Base-by-base conservation (phyloP, 2,329 filamentous ascomycete genomes). In the Didymella glomerata region DNA sequence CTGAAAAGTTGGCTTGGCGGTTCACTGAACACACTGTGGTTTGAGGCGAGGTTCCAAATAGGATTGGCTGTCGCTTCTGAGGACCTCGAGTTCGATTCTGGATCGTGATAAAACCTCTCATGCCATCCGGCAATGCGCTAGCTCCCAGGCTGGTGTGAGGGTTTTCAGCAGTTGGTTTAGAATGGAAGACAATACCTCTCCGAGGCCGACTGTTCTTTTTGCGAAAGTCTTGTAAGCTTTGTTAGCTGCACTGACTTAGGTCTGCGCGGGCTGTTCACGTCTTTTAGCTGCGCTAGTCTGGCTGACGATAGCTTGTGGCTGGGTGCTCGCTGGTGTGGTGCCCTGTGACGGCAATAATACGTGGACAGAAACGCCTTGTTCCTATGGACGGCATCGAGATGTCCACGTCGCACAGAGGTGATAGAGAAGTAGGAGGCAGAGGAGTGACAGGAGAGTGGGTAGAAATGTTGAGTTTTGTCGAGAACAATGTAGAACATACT, bases 141-240 rank as follows among this genome's bases (percentile, higher is more conserved):
- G n/a, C 16, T 14, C 30, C 28, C 11, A 34, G 45, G 45, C 7
- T 10, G 32, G 20, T 24, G 32, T 48, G 34, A 20, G 18, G 10
- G 46, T 36, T 40, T 28, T 49, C 22, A 38, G 46, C 14, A 48
- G 32, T 7, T 13, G 24, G 32, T 38, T 48, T 18, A 48, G 32
- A 48, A 38, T 38, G 32, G 32, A 48, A 25, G 32, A n/a, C 13
- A 8, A 10, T 1, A 48, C 25, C 1, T 25, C 6, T 48, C 22
- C 32, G 32, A 38, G 32, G 46, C 32, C 18, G 16, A 20, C 46
- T 38, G 30, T 48, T 48, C 22, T 38, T 48, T 25, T 38, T 27
- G 46, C 25, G 10, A 11, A 14, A 28, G 28, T 8, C 18, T 30
- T 25, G 24, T 7, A 25, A 25, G 24, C 24, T 25, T 25, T 25